phyloP scores from a whole-genome alignment of 345 rosid species.

The Gossypium turneri region DNA sequence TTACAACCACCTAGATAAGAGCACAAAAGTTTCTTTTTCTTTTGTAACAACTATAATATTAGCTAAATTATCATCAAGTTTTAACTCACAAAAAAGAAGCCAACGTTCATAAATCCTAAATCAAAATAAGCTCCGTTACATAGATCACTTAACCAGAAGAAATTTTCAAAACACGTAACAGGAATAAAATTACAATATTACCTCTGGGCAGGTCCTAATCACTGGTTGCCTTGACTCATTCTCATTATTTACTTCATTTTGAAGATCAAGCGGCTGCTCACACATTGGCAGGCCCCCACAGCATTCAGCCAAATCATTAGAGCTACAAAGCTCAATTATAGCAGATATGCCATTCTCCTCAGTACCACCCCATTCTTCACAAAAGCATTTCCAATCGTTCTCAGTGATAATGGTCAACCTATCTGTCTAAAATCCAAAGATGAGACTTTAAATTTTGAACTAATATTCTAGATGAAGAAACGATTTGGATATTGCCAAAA shows the following conservation, averaged over 20 bases:
- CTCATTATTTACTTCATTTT: slow-evolving; percentile 54
- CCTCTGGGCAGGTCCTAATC: slow-evolving; percentile 75
- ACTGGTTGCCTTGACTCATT: slow-evolving; percentile 42
- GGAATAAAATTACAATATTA: slow-evolving; percentile 23
- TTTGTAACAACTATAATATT: background rate
- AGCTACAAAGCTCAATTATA: slow-evolving; percentile 45
- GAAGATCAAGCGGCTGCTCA: slow-evolving; percentile 44
- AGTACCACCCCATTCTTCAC: slow-evolving; percentile 90
- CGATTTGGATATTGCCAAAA: background rate
- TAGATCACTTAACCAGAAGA: background rate
- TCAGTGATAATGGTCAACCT: slow-evolving; percentile 74
- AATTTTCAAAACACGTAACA: background rate
- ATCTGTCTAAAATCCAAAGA: slow-evolving; percentile 67
- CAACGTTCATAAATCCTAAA: background rate
- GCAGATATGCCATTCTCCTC: slow-evolving; percentile 71
- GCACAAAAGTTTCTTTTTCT: background rate
- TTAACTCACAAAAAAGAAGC: background rate
- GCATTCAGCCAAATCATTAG: slow-evolving; percentile 28
- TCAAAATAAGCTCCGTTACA: background rate
- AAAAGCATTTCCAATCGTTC: slow-evolving; percentile 85
- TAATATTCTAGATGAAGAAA: background rate
- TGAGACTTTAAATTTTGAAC: background rate
- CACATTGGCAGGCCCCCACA: slow-evolving; percentile 28
- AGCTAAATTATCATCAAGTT: background rate
- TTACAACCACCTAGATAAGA: background rate